Evolutionary conservation across 2,329 filamentous ascomycete species (phyloP).

Genomic region (Coniochaeta sp.): DNA sequence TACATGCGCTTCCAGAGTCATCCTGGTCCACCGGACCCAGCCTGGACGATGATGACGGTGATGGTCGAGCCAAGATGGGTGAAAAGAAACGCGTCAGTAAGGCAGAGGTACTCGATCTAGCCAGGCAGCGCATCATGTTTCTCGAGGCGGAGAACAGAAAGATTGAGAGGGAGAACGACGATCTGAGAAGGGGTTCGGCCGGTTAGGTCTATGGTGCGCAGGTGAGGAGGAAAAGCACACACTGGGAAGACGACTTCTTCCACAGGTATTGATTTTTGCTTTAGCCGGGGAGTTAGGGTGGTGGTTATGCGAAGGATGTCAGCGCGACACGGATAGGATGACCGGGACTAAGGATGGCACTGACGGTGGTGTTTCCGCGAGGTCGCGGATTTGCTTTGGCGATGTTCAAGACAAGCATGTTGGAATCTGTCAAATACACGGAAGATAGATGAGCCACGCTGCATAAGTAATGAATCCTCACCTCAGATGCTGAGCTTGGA

Average conservation of each 20-base stretch:
- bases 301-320: not conserved
- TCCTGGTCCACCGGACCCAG: slow-evolving; percentile 4
- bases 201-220: not conserved
- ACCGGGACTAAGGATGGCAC: not conserved
- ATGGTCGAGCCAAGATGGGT: not conserved
- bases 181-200: not conserved
- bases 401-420: not conserved
- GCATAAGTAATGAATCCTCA: not conserved
- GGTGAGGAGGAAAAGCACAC: not conserved
- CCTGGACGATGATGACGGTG: not conserved
- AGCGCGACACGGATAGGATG: not conserved
- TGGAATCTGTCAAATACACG: not conserved
- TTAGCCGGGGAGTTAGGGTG: not conserved
- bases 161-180: slow-evolving; percentile 21
- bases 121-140: slow-evolving; percentile 21
- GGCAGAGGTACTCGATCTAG: slow-evolving; percentile 26
- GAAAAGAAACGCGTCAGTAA: slow-evolving; percentile 25
- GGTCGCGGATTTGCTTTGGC: not conserved
- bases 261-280: not conserved
- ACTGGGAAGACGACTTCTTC: not conserved
- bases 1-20: slow-evolving; percentile 18
- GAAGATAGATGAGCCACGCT: not conserved
- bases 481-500: too few species aligned
- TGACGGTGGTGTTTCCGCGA: too few species aligned
- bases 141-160: slow-evolving; percentile 21